Evolutionary conservation across 202 grass and related monocot genomes (phyloP).

Genomic region (Dendrocalamus latiflorus): DNA sequence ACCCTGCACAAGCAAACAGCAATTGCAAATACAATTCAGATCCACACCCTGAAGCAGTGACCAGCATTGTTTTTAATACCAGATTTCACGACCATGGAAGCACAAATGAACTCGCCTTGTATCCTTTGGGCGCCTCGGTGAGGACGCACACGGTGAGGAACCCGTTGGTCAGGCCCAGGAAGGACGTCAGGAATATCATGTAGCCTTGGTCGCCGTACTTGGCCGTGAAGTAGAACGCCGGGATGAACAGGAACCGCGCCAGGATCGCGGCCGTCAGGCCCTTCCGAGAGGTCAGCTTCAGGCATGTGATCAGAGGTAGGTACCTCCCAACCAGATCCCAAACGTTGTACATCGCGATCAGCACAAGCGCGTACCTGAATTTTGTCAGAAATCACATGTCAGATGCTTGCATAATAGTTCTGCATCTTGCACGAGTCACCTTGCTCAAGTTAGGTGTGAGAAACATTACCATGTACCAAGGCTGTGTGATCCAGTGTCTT

Average conservation of each 20-base stretch:
- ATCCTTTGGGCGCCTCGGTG: slow-evolving; percentile 76
- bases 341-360: slow-evolving; percentile 83
- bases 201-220: slow-evolving; percentile 83
- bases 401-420: not conserved
- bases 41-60: not conserved
- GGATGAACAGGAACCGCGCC: slow-evolving; percentile 69
- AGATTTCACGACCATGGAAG: too few species aligned
- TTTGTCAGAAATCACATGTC: slow-evolving; percentile 7
- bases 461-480: slow-evolving; percentile 66
- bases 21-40: not conserved
- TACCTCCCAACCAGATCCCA: slow-evolving; percentile 85
- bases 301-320: slow-evolving; percentile 54
- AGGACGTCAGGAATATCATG: slow-evolving; percentile 94
- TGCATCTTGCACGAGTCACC: not conserved
- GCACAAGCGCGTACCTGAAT: slow-evolving; percentile 69
- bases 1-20: slow-evolving; percentile 36
- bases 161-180: slow-evolving; percentile 78
- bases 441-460: not conserved
- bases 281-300: slow-evolving; percentile 67
- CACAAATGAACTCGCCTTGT: slow-evolving; percentile 68
- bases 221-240: slow-evolving; percentile 91
- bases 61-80: too few species aligned
- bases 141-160: slow-evolving; percentile 93
- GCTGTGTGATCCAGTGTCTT: slow-evolving; percentile 77
- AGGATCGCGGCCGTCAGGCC: slow-evolving; percentile 36